Base-by-base conservation (phyloP, 2,329 filamentous ascomycete genomes). In the Calonectria honghensis region DNA sequence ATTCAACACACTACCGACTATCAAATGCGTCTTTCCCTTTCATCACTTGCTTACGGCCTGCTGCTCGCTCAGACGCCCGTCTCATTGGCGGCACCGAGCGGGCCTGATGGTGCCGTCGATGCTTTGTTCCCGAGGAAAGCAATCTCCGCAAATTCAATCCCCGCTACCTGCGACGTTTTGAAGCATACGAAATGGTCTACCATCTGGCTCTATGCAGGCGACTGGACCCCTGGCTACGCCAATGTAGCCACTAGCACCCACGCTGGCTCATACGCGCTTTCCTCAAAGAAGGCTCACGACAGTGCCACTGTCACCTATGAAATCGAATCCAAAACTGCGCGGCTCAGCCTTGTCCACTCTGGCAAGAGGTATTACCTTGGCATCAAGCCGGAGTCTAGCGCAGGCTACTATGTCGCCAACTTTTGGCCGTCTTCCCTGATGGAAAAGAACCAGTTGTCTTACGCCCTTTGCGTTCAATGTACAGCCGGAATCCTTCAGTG, bases 291-390 rank as follows among this genome's bases (percentile, higher is more conserved):
- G 13, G 6, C 54, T 37, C 31, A 37, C 18, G 24, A 37, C 20
- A 37, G 54, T 24, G 54, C 20, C 31, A 24, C 54, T 37, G 32
- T 37, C 20, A 59, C 54, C 10, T 59, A 5, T 37, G 9, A 37
- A n/a, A 59, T 59, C 37, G 54, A 16, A 59, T 18, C 29, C 51
- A 59, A 37, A 18, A 59, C 20, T 37, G 54, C 31, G n/a, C 54
- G 54, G 20, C 37, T 59, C 20, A 10, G 31, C 20, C 4, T 59
- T 35, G n/a, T 59, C 32, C 54, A 59, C 13, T 59, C 54, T 11
- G 54, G 54, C 54, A 59, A 59, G 31, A 59, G 20, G 31, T 59
- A 59, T 37, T 59, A 59, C 54, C 54, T 59, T 35, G 54, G 54
- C 37, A 59, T 59, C 54, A 59, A 59, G 54, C 32, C 54, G 4